phyloP scores from a whole-genome alignment of 257 asterid genomes.

The Nicotiana noctiflora region DNA sequence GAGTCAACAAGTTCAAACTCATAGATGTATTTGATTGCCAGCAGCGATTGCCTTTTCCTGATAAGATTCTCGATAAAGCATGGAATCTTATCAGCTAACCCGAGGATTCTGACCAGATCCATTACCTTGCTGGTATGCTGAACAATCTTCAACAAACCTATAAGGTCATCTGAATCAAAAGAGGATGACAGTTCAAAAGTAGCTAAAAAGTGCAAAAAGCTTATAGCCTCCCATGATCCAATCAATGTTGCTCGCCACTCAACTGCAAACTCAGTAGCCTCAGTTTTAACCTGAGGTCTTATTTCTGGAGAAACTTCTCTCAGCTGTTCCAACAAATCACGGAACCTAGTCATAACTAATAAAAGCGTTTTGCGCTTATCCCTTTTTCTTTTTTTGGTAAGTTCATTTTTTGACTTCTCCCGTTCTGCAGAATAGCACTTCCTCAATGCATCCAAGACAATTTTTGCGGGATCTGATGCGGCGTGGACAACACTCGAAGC shows the following conservation, averaged over 20 bases:
- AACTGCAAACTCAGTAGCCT: not conserved
- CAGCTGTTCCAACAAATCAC: not conserved
- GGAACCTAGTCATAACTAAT: not conserved
- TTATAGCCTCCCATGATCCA: not conserved
- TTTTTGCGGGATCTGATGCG: not conserved
- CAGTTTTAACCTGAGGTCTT: not conserved
- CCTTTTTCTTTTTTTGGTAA: too few species aligned
- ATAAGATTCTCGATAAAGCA: not conserved
- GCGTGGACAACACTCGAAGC: not conserved
- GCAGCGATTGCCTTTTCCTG: not conserved
- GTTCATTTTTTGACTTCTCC: not conserved
- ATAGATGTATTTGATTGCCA: conserved; percentile 7
- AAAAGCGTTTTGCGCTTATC: too few species aligned
- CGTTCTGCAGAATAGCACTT: not conserved
- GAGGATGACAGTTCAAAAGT: too few species aligned
- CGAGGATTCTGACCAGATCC: not conserved
- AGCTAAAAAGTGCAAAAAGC: not conserved
- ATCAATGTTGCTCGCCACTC: not conserved
- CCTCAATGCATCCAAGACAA: conserved; percentile 1
- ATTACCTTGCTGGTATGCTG: not conserved
- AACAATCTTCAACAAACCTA: not conserved
- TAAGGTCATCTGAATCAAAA: not conserved
- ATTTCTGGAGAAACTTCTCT: not conserved
- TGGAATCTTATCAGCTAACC: conserved; percentile 6
- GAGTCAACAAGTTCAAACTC: conserved; percentile 5